These are phyloP conservation scores for Amniculicola lignicola DNA, from an alignment of 495 filamentous ascomycete genomes.

Conservation along the genomic window DNA sequence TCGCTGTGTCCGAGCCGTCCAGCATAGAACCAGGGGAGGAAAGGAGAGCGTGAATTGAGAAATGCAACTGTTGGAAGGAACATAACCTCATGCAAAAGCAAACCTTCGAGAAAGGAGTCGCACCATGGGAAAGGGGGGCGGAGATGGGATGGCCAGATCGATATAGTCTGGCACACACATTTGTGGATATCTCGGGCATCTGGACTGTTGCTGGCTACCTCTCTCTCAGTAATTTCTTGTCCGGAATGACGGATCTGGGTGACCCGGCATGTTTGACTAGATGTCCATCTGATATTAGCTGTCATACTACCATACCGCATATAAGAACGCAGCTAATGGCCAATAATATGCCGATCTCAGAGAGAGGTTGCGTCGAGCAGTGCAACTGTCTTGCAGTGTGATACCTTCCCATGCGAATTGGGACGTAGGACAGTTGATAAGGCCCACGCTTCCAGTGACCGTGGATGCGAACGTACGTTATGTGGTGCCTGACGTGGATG, in stretches of 20 bases:
- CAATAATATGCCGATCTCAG: background rate
- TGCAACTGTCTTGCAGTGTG: constrained; percentile 14
- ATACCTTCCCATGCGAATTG: constrained; percentile 2
- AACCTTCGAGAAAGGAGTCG: constrained; percentile 5
- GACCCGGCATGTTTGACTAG: constrained; percentile 11
- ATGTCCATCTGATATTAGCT: constrained; percentile 10
- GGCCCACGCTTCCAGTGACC: background rate
- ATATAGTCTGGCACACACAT: constrained; percentile 22
- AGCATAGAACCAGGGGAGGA: no score
- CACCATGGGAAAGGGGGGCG: constrained; percentile 6
- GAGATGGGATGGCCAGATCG: background rate
- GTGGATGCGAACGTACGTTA: background rate
- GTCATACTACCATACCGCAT: background rate
- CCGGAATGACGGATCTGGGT: constrained; percentile 12
- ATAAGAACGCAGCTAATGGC: background rate
- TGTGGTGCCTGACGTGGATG: constrained; percentile 8
- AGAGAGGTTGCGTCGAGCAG: background rate
- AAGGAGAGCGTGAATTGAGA: background rate
- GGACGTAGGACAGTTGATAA: background rate
- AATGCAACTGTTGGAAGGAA: constrained; percentile 18
- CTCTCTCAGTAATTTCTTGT: constrained; percentile 2
- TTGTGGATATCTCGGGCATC: background rate
- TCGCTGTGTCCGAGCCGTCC: no score
- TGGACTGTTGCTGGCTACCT: no score
- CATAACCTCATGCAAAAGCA: constrained; percentile 10